Evolutionary conservation across 495 filamentous ascomycete genomes (phyloP), one percentile per base, ranked within the genome.

Genomic region (Penicillium coffeae): DNA sequence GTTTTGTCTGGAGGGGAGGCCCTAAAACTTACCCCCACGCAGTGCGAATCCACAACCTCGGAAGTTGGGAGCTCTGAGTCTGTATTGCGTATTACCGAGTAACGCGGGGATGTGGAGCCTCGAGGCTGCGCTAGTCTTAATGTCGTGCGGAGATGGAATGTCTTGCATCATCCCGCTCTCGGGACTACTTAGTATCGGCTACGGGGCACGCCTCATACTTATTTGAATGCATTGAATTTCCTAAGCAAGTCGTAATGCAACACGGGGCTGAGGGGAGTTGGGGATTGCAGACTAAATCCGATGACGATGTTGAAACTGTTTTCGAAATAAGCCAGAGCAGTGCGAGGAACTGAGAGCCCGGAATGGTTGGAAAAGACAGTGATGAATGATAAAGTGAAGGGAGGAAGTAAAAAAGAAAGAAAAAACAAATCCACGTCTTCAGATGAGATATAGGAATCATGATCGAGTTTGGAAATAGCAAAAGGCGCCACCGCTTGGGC

Each of bases 381-480:
- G 35, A 3, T 39, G 15, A 18, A 19, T 39, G 10, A 4, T 15
- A 8, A 18, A 39, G n/a, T 39, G 36, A 40, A 40, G 9, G 3
- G 25, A 13, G 27, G 20, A 42, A 47, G 37, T 34, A 36, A 22
- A 37, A 36, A 21, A 37, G 5, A 39, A 48, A 13, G 30, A 37
- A 14, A 51, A 38, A 22, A 19, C 7, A 42, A 21, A 19, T 43
- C 40, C 19, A 22, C 19, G 21, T 48, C 45, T 45, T 45, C 33
- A 43, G 30, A 15, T 16, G 25, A 12, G 15, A 22, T 16, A 47
- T 30, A 14, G 27, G 37, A 41, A 33, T 43, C 47, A 55, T 55
- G 39, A 51, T 47, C 21, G 18, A 53, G 48, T 38, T 46, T 50
- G n/a, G n/a, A n/a, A n/a, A 57, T 57, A 9, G 47, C 54, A 25